Evolutionary conservation across 2,329 filamentous ascomycete species (phyloP).

Genomic region (Talaromyces sp.): DNA sequence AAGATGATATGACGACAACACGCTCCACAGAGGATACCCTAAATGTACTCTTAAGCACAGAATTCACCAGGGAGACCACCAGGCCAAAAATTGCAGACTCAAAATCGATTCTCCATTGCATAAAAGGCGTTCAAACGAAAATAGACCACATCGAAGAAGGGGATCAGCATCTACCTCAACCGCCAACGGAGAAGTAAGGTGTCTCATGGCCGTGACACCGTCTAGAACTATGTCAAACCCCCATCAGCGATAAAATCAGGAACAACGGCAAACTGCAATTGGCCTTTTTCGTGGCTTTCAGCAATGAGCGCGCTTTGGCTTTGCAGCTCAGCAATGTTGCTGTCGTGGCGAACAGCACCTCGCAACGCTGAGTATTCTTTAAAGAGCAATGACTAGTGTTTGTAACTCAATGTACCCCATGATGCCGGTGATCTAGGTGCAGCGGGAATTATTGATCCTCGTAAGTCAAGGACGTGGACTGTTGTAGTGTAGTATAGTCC

Average conservation of each 20-base stretch:
- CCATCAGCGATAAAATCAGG: not conserved
- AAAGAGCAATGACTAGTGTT: slow-evolving; percentile 16
- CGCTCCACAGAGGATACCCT: not conserved
- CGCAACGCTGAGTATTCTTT: slow-evolving; percentile 20
- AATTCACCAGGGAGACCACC: not conserved
- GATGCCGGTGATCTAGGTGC: slow-evolving; percentile 13
- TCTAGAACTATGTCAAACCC: not conserved
- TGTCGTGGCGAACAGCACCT: slow-evolving; percentile 18
- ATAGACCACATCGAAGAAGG: not conserved
- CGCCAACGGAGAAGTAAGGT: not conserved
- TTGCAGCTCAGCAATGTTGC: not conserved
- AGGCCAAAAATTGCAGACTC: not conserved
- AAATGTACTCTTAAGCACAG: not conserved
- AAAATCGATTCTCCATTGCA: not conserved
- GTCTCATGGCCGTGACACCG: not conserved
- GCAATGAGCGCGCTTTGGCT: not conserved
- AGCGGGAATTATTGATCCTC: not conserved
- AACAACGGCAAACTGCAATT: not conserved
- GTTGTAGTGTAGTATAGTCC: not conserved
- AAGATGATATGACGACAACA: slow-evolving; percentile 1
- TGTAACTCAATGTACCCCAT: slow-evolving; percentile 21
- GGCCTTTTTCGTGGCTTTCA: not conserved
- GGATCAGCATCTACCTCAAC: not conserved
- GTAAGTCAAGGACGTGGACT: too few relatives aligned
- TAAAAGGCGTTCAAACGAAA: not conserved